phyloP scores from a whole-genome alignment of 495 filamentous ascomycete species.

The Elasticomyces elasticus region DNA sequence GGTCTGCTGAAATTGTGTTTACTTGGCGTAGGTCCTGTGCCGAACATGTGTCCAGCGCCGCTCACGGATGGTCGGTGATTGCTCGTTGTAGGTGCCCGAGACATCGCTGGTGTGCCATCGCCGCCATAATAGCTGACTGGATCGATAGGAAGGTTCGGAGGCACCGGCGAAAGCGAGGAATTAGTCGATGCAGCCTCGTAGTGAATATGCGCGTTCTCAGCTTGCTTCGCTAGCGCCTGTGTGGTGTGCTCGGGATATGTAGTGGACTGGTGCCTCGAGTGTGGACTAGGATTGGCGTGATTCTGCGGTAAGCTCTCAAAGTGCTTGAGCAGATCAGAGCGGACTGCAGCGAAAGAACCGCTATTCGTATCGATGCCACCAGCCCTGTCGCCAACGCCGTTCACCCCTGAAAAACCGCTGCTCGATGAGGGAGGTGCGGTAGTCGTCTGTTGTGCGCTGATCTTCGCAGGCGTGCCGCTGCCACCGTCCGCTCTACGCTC shows the following conservation, averaged over 20 bases:
- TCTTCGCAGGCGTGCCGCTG: conserved; percentile 23
- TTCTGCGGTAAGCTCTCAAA: conserved; percentile 23
- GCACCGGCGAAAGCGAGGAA: conserved; percentile 19
- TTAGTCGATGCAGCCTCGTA: background rate
- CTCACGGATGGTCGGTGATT: conserved; percentile 4
- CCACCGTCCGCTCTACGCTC: conserved; percentile 38
- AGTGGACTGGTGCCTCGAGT: conserved; percentile 13
- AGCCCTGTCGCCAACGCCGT: conserved; percentile 19
- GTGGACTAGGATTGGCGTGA: conserved; percentile 5
- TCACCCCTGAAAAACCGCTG: conserved; percentile 51
- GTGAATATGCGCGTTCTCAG: background rate
- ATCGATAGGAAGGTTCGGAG: conserved; percentile 5
- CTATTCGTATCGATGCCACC: background rate
- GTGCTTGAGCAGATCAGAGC: conserved; percentile 14
- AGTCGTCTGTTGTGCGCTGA: conserved; percentile 22
- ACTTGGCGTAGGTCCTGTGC: background rate
- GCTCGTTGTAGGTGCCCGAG: background rate
- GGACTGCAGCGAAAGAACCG: conserved; percentile 11
- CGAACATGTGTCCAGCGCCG: background rate
- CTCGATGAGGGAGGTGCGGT: conserved; percentile 22
- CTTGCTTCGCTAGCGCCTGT: background rate
- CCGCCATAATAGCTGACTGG: conserved; percentile 12
- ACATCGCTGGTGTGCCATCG: background rate
- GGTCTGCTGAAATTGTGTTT: conserved; percentile 24
- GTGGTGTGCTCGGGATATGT: background rate